Evolutionary conservation across 1,139 yeast genomes (phyloP).

Genomic region (Diutina neorugosa): DNA sequence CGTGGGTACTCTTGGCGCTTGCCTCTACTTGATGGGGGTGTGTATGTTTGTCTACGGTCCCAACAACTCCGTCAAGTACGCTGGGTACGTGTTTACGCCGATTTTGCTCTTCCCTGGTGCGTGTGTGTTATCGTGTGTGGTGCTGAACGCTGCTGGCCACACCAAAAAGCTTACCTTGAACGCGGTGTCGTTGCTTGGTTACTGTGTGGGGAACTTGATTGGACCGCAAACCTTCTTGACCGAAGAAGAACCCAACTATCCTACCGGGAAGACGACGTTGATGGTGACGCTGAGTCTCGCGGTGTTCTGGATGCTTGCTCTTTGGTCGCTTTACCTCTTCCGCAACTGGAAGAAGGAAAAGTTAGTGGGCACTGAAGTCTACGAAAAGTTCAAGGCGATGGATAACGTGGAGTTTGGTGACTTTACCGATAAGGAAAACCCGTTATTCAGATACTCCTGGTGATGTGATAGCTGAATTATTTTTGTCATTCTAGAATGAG

Average conservation of each 20-base stretch:
- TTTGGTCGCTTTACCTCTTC: conserved; percentile 10
- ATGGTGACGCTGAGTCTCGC: conserved; percentile 20
- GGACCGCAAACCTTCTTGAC: conserved; percentile 2
- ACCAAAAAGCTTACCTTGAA: conserved; percentile 2
- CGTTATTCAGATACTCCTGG: conserved; percentile 38
- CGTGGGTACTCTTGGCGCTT: neutral
- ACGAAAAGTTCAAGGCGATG: conserved; percentile 11
- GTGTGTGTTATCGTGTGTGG: neutral
- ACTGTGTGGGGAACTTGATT: conserved; percentile 1
- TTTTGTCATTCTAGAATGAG: neutral
- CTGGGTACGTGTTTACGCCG: neutral
- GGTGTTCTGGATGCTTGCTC: conserved; percentile 11
- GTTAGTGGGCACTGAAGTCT: neutral
- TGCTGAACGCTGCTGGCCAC: conserved; percentile 1
- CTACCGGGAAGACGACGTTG: neutral
- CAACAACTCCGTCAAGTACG: conserved; percentile 5
- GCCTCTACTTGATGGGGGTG: conserved; percentile 14
- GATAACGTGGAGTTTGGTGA: conserved; percentile 48
- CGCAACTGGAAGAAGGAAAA: neutral
- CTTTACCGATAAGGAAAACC: conserved; percentile 53
- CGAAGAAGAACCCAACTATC: neutral
- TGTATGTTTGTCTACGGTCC: neutral
- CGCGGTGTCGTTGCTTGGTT: neutral
- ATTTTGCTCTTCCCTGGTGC: neutral
- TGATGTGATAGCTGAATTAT: neutral